Conservation (phyloP, 805 yeast species). For the Wickerhamomyces xylosicus region DNA sequence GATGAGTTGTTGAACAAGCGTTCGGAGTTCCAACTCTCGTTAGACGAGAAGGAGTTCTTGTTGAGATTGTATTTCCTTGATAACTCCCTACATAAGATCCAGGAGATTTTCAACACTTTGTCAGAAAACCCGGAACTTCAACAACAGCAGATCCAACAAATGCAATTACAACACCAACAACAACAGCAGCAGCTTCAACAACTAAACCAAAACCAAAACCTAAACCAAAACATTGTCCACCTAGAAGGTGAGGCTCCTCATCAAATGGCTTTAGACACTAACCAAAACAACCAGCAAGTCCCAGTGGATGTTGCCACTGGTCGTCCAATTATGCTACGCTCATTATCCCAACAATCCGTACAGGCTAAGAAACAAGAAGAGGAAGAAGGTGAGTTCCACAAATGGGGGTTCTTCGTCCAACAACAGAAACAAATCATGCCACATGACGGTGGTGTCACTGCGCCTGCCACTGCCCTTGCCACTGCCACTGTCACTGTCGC, state of each 20-base stretch:
- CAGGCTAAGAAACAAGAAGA: constrained; percentile 73
- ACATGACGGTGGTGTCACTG: constrained; percentile 2
- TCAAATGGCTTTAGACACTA: constrained; percentile 59
- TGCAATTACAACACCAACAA: constrained; percentile 1
- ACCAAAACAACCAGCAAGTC: constrained; percentile 36
- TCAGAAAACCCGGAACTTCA: constrained; percentile 10
- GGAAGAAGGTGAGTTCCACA: constrained; percentile 89
- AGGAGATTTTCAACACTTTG: constrained; percentile 23
- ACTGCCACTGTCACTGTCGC: constrained; percentile 1
- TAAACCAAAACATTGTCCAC: constrained; percentile 1
- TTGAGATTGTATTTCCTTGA: constrained; percentile 61
- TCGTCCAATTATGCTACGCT: constrained; percentile 55
- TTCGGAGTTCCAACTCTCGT: constrained; percentile 31
- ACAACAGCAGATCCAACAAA: constrained; percentile 4
- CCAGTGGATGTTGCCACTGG: constrained; percentile 66
- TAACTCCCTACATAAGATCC: constrained; percentile 50
- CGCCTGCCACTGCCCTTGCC: not conserved
- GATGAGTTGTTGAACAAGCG: constrained; percentile 50
- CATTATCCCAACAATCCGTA: constrained; percentile 50
- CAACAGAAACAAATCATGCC: constrained; percentile 35
- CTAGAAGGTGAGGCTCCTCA: constrained; percentile 35
- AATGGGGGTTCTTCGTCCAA: constrained; percentile 74
- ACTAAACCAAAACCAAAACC: not conserved
- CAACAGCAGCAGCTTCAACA: constrained; percentile 2
- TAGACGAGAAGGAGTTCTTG: constrained; percentile 68